Base-by-base conservation (phyloP, 192 early-diverging fungal species). In the Linnemannia elongata region DNA sequence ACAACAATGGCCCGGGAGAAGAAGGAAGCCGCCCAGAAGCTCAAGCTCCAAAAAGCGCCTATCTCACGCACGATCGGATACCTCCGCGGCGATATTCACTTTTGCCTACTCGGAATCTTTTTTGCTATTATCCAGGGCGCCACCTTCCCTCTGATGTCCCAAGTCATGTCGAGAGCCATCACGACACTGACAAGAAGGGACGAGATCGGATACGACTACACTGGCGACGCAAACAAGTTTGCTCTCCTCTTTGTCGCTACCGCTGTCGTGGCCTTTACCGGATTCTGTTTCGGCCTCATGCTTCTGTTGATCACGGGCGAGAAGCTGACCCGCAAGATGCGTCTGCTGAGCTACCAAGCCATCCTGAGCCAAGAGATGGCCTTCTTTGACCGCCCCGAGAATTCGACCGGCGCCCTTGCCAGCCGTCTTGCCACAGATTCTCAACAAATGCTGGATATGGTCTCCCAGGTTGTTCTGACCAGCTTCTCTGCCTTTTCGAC, bases 401-500 rank as follows among this genome's bases (percentile, higher is more conserved):
- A 97, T 88, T 91, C 86, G 36, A 92, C 92, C 15, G 97, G 97
- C n/a, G 90, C 91, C 13, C 88, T 97, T 15, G 94, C 94, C 24
- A 90, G 94, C 24, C 86, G 92, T 4, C 90, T 97, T 27, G 92
- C 96, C 0, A 89, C 92, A 22, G 97, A 97, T 69, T 94, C 96
- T 0, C 89, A 73, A 8, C 80, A 82, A 44, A 88, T 90, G 78
- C 73, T 85, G 52, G 83, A 84, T 9, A 52, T 90, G 27, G 71
- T 90, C 33, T 80, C 80, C 27, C 88, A 88, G 70, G 70, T 88
- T 8, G n/a, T 76, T 27, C 47, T 71, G 39, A 88, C 89, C 0
- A 30, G 17, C 3, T 82, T 49, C n/a, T 82, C 81, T 7, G 70
- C 74, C 3, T 0, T 77, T 18, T 68, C 81, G 4, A 74, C 77